Conservation (phyloP, 1,139 yeast genomes). For the Blastobotrys buckinghamii region DNA sequence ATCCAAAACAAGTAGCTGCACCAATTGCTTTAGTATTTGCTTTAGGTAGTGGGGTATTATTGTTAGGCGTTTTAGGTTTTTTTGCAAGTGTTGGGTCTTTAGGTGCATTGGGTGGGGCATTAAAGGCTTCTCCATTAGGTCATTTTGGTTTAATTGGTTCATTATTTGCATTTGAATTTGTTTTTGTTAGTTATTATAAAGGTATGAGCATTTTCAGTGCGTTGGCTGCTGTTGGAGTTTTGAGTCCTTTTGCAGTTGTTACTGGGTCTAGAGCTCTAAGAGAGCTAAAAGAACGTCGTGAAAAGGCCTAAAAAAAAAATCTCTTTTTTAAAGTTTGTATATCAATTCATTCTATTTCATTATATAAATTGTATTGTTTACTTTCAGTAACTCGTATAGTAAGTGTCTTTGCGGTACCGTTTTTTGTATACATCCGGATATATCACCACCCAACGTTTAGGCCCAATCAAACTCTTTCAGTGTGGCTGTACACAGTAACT, state of each 20-base stretch:
- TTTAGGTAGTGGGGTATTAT: constrained; percentile 38
- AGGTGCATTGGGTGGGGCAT: constrained; percentile 21
- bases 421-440: too few relatives aligned
- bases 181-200: constrained; percentile 62
- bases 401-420: too few relatives aligned
- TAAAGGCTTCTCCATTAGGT: constrained; percentile 34
- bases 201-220: constrained; percentile 71
- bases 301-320: not conserved
- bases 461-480: too few relatives aligned
- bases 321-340: not conserved
- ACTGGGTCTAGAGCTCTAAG: constrained; percentile 62
- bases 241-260: constrained; percentile 53
- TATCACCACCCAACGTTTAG: too few relatives aligned
- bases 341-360: not conserved
- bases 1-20: constrained; percentile 51
- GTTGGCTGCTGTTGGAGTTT: constrained; percentile 44
- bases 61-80: constrained; percentile 24
- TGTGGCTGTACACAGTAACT: too few relatives aligned
- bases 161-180: constrained; percentile 54
- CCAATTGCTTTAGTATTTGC: constrained; percentile 52
- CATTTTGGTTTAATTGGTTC: constrained; percentile 45
- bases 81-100: constrained; percentile 22
- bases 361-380: too few relatives aligned
- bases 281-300: constrained; percentile 21
- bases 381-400: too few relatives aligned